These are phyloP conservation scores for Salix brachista DNA, from an alignment of 345 rosid genomes.

Conservation along the genomic window DNA sequence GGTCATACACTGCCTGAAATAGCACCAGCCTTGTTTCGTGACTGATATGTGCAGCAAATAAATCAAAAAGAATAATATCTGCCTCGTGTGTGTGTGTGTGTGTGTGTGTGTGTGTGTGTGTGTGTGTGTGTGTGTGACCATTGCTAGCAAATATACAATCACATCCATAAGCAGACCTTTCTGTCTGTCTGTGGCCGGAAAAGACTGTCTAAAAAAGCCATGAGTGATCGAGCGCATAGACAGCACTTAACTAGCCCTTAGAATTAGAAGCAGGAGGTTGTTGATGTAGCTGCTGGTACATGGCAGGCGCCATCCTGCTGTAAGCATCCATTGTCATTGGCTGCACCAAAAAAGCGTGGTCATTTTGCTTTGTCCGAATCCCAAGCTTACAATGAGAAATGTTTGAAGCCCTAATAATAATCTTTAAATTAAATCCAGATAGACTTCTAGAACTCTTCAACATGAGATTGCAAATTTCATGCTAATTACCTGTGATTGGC, in stretches of 20 bases:
- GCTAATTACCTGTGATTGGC: conserved; percentile 56
- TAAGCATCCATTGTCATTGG: conserved; percentile 78
- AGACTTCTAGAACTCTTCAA: not conserved
- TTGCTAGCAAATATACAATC: not conserved
- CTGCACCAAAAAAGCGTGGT: conserved; percentile 29
- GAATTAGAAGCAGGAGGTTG: conserved; percentile 48
- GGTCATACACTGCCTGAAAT: not conserved
- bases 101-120: not conserved
- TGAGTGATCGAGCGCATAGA: not conserved
- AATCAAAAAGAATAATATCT: not conserved
- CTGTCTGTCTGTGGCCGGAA: not conserved
- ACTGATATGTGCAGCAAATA: not conserved
- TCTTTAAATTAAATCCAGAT: too few species aligned
- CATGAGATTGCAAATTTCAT: not conserved
- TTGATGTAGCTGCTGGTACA: conserved; percentile 81
- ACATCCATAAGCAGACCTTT: not conserved
- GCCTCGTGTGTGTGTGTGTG: not conserved
- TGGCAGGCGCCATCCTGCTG: conserved; percentile 71
- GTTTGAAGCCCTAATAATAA: too few species aligned
- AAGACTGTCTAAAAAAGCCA: not conserved
- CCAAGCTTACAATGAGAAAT: not conserved
- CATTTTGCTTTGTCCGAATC: not conserved
- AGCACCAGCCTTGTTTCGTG: not conserved
- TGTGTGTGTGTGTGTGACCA: not conserved
- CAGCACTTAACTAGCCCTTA: conserved; percentile 30